Base-by-base conservation (phyloP, 192 early-diverging fungal genomes). In the Diversispora epigaea region DNA sequence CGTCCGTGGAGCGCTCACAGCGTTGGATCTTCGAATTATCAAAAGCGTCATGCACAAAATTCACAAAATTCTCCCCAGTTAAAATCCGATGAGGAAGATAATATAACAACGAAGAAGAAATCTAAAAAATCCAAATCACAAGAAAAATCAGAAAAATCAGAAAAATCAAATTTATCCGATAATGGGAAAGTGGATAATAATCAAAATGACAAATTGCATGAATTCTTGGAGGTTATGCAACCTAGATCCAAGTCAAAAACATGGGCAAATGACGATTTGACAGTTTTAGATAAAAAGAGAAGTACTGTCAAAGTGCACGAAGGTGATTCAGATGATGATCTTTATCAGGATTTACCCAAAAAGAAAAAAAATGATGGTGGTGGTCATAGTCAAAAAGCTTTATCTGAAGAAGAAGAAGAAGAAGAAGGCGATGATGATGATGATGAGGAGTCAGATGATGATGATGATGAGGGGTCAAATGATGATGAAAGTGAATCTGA, bases 191-290 rank as follows among this genome's bases (percentile, higher is more conserved):
- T 52, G 80, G 43, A 84, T 74, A 67, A 87, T 50, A 84, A 87
- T 75, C 84, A 91, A 6, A 92, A 99, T 78, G 88, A 91, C 14
- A 90, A 93, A 72, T 88, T 99, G 64, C 86, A 90, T 64, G 97
- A 99, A 79, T 94, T 91, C 77, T 78, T 97, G 77, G 89, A 94
- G 74, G 93, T 96, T 10, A 95, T 97, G 95, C 78, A 89, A 44
- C 91, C 95, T 4, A 88, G 95, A 39, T 85, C 90, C 1, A 87
- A 84, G 25, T 86, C 86, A 62, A 86, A 88, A 75, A 93, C 94
- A 3, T 98, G 97, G 97, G 88, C 91, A 4, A 97, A 99, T 81
- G 95, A 99, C 68, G 95, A 97, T 77, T 75, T n/a, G n/a, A 64
- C 79, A 85, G 17, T 79, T 79, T 11, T 83, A 84, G 39, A 85